A percentile compares a stretch with the other conserved stretches of the same genome.
Evolutionary conservation across 2,329 filamentous ascomycete species (phyloP).

Genomic region (Epichloe glyceriae): DNA sequence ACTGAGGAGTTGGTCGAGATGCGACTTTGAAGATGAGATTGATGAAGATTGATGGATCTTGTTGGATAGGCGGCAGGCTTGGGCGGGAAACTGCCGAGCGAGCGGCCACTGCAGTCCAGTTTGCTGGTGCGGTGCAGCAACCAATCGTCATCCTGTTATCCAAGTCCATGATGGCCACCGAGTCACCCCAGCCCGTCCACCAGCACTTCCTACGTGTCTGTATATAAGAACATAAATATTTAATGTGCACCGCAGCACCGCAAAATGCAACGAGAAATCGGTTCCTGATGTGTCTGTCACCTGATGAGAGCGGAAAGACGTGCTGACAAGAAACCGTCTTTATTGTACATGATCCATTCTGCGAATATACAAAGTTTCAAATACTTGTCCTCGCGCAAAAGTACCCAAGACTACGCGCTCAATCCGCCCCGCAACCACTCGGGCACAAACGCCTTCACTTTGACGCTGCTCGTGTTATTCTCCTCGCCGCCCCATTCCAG

Average conservation of each 20-base stretch:
- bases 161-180: neutral
- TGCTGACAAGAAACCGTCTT: too few species aligned
- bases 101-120: neutral
- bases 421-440: slow-evolving; percentile 49
- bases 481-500: slow-evolving; percentile 37
- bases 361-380: neutral
- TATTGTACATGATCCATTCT: neutral
- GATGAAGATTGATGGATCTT: too few species aligned
- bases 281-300: too few species aligned
- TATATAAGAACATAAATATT: too few species aligned
- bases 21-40: too few species aligned
- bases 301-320: too few species aligned
- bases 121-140: neutral
- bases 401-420: neutral
- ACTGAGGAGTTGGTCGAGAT: too few species aligned
- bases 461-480: slow-evolving; percentile 24
- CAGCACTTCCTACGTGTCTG: neutral
- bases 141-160: neutral
- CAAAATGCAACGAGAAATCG: too few species aligned
- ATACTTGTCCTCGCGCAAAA: neutral
- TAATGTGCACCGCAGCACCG: too few species aligned
- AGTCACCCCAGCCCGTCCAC: neutral
- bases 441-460: slow-evolving; percentile 73
- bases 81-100: neutral
- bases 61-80: neutral